A percentile compares a stretch with the other conserved stretches of the same genome.
Evolutionary conservation across 305 asterid genomes (phyloP).

Genomic region (Fraxinus sp.): DNA sequence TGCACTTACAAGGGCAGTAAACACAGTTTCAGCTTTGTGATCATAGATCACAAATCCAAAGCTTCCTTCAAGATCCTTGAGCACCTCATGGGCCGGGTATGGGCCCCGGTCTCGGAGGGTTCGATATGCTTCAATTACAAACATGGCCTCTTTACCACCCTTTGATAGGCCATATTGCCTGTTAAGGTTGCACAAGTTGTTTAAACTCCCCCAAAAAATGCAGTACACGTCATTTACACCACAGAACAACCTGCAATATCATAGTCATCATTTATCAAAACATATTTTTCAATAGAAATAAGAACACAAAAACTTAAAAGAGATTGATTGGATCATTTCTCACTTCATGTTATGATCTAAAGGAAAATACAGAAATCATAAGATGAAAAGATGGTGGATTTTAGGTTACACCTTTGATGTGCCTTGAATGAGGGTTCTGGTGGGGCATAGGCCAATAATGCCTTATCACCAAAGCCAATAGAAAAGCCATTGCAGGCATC

Average conservation of each 20-base stretch:
- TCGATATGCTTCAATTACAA: constrained; percentile 28
- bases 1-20: constrained; percentile 56
- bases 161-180: constrained; percentile 77
- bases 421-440: constrained; percentile 26
- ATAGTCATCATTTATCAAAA: background rate
- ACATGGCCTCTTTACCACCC: constrained; percentile 66
- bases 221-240: constrained; percentile 79
- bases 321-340: background rate
- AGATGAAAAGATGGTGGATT: background rate
- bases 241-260: constrained; percentile 61
- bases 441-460: constrained; percentile 58
- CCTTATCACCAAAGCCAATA: constrained; percentile 56
- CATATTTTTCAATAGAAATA: background rate
- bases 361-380: background rate
- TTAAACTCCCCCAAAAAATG: constrained; percentile 65
- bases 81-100: constrained; percentile 85
- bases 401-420: constrained; percentile 48
- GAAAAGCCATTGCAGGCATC: constrained; percentile 52
- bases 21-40: constrained; percentile 61
- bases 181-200: constrained; percentile 66
- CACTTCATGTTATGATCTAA: background rate
- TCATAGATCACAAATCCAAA: constrained; percentile 87
- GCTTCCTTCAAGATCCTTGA: constrained; percentile 80
- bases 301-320: no score
- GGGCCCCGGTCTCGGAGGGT: constrained; percentile 91